These are phyloP conservation scores for Mycogone perniciosa DNA, from an alignment of 2,329 filamentous ascomycete genomes.

Conservation along the genomic window DNA sequence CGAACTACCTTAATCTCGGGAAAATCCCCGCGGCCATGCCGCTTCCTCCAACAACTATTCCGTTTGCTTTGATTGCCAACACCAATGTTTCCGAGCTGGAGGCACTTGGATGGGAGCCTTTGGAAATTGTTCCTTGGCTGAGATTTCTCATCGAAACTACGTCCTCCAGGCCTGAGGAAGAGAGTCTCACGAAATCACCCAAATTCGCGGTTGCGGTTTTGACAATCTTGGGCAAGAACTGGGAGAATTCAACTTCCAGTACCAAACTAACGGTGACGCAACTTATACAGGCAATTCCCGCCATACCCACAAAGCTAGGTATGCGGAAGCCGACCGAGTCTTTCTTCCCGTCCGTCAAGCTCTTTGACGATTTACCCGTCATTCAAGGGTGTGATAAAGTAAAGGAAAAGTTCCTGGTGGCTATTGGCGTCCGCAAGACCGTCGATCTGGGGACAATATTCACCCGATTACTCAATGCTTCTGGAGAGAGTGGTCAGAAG, in stretches of 20 bases:
- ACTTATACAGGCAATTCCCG: slow-evolving; percentile 59
- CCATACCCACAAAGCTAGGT: slow-evolving; percentile 85
- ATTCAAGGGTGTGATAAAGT: slow-evolving; percentile 69
- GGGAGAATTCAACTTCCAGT: slow-evolving; percentile 67
- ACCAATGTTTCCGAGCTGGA: slow-evolving; percentile 64
- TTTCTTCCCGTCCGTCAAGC: slow-evolving; percentile 87
- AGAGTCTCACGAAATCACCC: slow-evolving; percentile 65
- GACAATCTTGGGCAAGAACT: slow-evolving; percentile 77
- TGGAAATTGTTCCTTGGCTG: slow-evolving; percentile 83
- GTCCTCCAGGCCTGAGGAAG: slow-evolving; percentile 51
- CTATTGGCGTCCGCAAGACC: slow-evolving; percentile 88
- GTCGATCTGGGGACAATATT: slow-evolving; percentile 94
- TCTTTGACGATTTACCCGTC: slow-evolving; percentile 89
- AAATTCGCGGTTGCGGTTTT: slow-evolving; percentile 74
- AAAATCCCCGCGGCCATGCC: slow-evolving; percentile 78
- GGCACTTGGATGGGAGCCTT: slow-evolving; percentile 76
- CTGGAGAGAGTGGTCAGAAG: slow-evolving; percentile 47
- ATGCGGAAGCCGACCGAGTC: slow-evolving; percentile 82
- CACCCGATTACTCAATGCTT: slow-evolving; percentile 65
- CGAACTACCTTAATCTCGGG: slow-evolving; percentile 66
- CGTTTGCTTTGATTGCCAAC: slow-evolving; percentile 71
- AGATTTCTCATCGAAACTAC: slow-evolving; percentile 68
- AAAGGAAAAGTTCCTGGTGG: slow-evolving; percentile 82
- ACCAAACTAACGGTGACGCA: slow-evolving; percentile 61
- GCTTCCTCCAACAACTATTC: slow-evolving; percentile 73